Conservation (phyloP, 306 rosid genomes). For the Spatholobus suberectus region DNA sequence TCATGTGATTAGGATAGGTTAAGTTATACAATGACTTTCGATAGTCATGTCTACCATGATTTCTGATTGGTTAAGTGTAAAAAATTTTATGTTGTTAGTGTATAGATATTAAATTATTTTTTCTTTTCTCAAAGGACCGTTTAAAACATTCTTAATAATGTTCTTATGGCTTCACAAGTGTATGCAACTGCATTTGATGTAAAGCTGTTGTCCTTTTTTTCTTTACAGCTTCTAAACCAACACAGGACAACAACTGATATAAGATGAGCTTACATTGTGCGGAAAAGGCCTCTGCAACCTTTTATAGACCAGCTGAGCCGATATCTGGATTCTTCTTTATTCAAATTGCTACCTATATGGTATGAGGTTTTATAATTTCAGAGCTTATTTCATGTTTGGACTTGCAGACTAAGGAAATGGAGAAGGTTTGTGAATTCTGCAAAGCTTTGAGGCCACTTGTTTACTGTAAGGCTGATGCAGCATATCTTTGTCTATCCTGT, state of each 20-base stretch:
- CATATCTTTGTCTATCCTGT: conserved; percentile 86
- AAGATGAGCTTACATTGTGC: not conserved
- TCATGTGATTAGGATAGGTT: too few relatives aligned
- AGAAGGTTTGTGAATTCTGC: conserved; percentile 87
- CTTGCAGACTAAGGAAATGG: conserved; percentile 58
- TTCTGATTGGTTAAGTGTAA: too few relatives aligned
- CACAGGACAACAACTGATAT: not conserved
- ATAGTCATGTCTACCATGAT: too few relatives aligned
- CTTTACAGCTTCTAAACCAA: conserved; percentile 15
- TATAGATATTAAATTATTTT: not conserved
- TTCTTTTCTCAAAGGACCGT: not conserved
- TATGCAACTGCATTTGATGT: conserved; percentile 33
- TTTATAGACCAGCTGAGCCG: not conserved
- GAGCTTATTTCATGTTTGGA: conserved; percentile 23
- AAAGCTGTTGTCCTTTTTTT: not conserved
- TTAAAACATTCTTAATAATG: not conserved
- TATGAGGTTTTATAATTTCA: conserved; percentile 18
- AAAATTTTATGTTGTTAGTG: too few relatives aligned
- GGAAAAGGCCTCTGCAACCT: not conserved
- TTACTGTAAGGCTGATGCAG: conserved; percentile 89
- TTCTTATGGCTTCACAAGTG: not conserved
- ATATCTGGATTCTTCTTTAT: conserved; percentile 31
- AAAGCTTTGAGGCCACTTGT: conserved; percentile 68
- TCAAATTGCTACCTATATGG: conserved; percentile 15
- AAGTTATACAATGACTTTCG: too few relatives aligned